Evolutionary conservation across 2,329 filamentous ascomycete species (phyloP).

Genomic region (Cercospora berteroae): DNA sequence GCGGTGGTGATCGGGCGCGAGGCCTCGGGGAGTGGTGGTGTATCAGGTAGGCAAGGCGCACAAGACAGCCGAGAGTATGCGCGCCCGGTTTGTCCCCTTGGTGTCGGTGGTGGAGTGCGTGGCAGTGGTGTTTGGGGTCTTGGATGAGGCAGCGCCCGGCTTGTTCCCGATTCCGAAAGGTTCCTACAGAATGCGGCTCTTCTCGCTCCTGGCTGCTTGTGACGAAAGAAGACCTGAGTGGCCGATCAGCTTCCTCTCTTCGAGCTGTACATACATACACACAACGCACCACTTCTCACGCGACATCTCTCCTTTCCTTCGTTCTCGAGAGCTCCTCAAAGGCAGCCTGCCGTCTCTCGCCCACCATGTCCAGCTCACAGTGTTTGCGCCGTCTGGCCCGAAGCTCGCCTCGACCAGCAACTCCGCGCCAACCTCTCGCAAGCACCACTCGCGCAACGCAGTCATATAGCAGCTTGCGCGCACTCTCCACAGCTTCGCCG

Average conservation of each 20-base stretch:
- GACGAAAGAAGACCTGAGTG: conserved; percentile 5
- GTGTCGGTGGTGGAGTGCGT: neutral
- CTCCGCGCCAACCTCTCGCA: conserved; percentile 32
- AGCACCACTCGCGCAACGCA: conserved; percentile 29
- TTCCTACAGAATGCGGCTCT: neutral
- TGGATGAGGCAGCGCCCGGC: neutral
- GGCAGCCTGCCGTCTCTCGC: conserved; percentile 31
- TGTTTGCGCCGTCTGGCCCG: conserved; percentile 39
- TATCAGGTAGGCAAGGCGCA: neutral
- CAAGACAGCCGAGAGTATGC: neutral
- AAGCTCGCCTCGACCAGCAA: conserved; percentile 28
- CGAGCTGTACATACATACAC: conserved; percentile 13
- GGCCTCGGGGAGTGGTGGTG: neutral
- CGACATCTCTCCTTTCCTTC: conserved; percentile 10
- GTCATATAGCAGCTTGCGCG: conserved; percentile 25
- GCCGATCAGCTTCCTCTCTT: conserved; percentile 2
- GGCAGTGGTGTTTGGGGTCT: neutral
- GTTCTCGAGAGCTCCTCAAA: conserved; percentile 29
- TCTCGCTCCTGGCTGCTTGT: neutral
- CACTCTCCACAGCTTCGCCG: conserved; percentile 25
- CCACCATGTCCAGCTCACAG: conserved; percentile 40
- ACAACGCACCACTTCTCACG: conserved; percentile 9
- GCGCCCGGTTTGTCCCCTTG: neutral
- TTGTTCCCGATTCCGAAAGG: conserved; percentile 2
- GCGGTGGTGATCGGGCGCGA: conserved; percentile 1